phyloP scores from a whole-genome alignment of 257 asterid genomes.

The Gentiana macrophylla region DNA sequence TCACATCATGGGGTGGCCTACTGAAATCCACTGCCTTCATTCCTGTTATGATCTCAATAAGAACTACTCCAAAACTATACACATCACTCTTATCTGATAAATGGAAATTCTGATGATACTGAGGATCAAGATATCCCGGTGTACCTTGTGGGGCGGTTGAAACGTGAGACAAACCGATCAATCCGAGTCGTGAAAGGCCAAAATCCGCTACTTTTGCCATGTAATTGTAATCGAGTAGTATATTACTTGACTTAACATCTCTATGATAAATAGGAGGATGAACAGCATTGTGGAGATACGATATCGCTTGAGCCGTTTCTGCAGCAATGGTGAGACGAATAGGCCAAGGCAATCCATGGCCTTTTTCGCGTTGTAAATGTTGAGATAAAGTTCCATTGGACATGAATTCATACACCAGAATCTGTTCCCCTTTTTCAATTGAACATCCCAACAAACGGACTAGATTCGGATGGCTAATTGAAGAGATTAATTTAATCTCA shows the following conservation, averaged over 20 bases:
- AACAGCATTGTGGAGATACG: conserved; percentile 56
- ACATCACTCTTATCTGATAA: conserved; percentile 74
- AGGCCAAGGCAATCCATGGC: conserved; percentile 48
- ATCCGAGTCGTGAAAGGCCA: conserved; percentile 64
- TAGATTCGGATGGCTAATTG: conserved; percentile 68
- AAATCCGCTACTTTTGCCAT: conserved; percentile 71
- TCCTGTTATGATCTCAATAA: conserved; percentile 55
- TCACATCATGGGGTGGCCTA: conserved; percentile 43
- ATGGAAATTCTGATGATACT: conserved; percentile 61
- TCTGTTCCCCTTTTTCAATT: conserved; percentile 59
- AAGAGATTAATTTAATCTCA: conserved; percentile 69
- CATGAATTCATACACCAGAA: conserved; percentile 75
- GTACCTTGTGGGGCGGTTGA: conserved; percentile 81
- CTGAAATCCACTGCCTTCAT: conserved; percentile 46
- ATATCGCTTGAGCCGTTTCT: conserved; percentile 71
- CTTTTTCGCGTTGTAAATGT: conserved; percentile 46
- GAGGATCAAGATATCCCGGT: conserved; percentile 72
- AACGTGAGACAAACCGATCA: conserved; percentile 45
- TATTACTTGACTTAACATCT: conserved; percentile 73
- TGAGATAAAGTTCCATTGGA: conserved; percentile 72
- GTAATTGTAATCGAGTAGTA: conserved; percentile 42
- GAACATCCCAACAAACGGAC: conserved; percentile 72
- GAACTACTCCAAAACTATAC: conserved; percentile 68
- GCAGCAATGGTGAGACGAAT: conserved; percentile 51
- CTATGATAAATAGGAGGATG: conserved; percentile 75